Evolutionary conservation across 768 basidiomycete genomes (phyloP).

Genomic region (Lentinula raphanica): DNA sequence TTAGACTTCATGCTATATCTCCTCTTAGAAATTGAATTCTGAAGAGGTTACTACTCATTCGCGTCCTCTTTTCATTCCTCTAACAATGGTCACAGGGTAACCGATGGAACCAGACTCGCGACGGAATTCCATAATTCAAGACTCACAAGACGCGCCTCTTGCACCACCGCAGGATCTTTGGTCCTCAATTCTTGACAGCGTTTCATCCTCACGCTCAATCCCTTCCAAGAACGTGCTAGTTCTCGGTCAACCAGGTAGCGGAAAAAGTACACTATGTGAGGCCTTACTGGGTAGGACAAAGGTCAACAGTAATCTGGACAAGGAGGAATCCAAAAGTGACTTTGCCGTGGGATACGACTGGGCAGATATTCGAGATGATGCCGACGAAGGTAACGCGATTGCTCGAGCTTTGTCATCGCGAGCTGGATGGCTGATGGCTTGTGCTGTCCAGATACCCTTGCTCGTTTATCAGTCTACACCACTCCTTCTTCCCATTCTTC

Average conservation of each 20-base stretch:
- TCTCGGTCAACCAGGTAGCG: conserved; percentile 73
- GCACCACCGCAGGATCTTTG: conserved; percentile 76
- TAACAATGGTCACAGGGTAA: not conserved
- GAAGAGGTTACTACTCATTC: too few species aligned
- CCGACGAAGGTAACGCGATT: conserved; percentile 74
- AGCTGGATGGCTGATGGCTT: not conserved
- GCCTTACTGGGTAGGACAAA: conserved; percentile 69
- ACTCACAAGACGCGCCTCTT: not conserved
- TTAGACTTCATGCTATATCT: too few species aligned
- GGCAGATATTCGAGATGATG: conserved; percentile 86
- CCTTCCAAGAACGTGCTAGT: conserved; percentile 85
- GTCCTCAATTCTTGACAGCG: conserved; percentile 87
- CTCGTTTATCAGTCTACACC: conserved; percentile 87
- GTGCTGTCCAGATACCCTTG: conserved; percentile 64
- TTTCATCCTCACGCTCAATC: conserved; percentile 74
- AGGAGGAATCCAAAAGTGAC: conserved; percentile 38
- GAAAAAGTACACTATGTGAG: conserved; percentile 71
- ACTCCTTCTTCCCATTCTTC: conserved; percentile 75
- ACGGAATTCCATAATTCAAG: not conserved
- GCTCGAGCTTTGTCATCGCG: not conserved
- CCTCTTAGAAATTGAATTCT: too few species aligned
- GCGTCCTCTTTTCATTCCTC: not conserved
- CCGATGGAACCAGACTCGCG: not conserved
- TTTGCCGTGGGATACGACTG: conserved; percentile 92
- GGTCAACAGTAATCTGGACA: conserved; percentile 27